These are phyloP conservation scores for Gynostemma pentaphyllum DNA, from an alignment of 306 rosid species.

Conservation along the genomic window DNA sequence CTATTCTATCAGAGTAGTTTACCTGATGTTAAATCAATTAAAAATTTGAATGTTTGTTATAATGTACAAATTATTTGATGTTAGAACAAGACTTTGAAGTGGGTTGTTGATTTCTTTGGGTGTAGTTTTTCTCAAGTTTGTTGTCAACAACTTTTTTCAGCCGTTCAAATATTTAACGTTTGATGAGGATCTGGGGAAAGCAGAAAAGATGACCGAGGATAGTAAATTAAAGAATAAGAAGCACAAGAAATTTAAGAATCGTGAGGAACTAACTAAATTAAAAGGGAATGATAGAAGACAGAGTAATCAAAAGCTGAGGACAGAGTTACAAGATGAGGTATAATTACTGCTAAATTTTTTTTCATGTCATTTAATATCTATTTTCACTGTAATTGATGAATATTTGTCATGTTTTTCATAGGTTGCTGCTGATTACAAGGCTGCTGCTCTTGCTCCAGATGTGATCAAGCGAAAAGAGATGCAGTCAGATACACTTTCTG, in stretches of 20 bases:
- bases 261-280: slow-evolving; percentile 41
- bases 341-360: slow-evolving; percentile 3
- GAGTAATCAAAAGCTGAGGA: slow-evolving; percentile 49
- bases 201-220: slow-evolving; percentile 41
- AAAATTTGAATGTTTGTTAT: background rate
- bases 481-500: slow-evolving; percentile 86
- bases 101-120: background rate
- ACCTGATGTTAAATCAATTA: background rate
- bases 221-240: slow-evolving; percentile 41
- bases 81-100: background rate
- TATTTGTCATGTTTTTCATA: slow-evolving; percentile 18
- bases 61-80: background rate
- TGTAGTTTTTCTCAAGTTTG: slow-evolving; percentile 3
- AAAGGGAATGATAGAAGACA: slow-evolving; percentile 53
- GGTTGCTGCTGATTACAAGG: slow-evolving; percentile 95
- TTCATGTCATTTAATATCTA: background rate
- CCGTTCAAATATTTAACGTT: slow-evolving; percentile 72
- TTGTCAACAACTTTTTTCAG: slow-evolving; percentile 30
- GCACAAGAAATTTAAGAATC: slow-evolving; percentile 51
- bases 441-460: slow-evolving; percentile 71
- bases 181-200: slow-evolving; percentile 69
- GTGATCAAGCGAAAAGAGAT: slow-evolving; percentile 49
- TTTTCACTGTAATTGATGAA: slow-evolving; percentile 14
- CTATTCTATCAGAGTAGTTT: background rate
- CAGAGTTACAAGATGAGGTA: slow-evolving; percentile 79